Evolutionary conservation across 2,329 filamentous ascomycete species (phyloP).

Genomic region (Fusarium multiceps): DNA sequence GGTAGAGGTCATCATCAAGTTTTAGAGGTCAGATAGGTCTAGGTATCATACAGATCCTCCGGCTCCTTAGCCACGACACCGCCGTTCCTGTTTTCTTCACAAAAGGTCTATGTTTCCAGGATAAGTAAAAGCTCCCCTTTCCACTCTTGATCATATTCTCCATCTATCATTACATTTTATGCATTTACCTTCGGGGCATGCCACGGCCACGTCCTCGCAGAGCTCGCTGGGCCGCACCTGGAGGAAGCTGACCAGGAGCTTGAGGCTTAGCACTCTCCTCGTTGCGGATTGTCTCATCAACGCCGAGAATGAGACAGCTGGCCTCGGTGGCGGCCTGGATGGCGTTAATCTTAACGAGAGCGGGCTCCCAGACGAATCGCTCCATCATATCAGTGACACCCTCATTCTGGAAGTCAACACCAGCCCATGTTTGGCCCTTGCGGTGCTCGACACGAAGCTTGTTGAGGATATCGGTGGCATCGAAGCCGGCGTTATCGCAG

Average conservation of each 20-base stretch:
- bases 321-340: slow-evolving; percentile 96
- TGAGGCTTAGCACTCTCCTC: slow-evolving; percentile 90
- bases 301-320: slow-evolving; percentile 91
- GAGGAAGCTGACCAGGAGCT: slow-evolving; percentile 80
- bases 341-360: slow-evolving; percentile 95
- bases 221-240: slow-evolving; percentile 88
- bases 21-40: slow-evolving; percentile 45
- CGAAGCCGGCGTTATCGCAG: slow-evolving; percentile 98
- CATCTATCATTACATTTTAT: slow-evolving; percentile 35
- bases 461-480: slow-evolving; percentile 98
- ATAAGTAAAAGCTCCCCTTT: slow-evolving; percentile 25
- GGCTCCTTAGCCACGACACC: slow-evolving; percentile 35
- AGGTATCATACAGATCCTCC: slow-evolving; percentile 54
- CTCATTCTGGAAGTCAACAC: slow-evolving; percentile 94
- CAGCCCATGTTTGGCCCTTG: slow-evolving; percentile 92
- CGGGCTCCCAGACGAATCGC: slow-evolving; percentile 97
- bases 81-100: slow-evolving; percentile 12
- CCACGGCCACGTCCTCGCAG: slow-evolving; percentile 85
- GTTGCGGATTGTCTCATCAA: slow-evolving; percentile 99
- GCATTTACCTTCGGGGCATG: slow-evolving; percentile 79
- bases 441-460: slow-evolving; percentile 95
- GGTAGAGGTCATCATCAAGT: slow-evolving; percentile 44
- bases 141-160: slow-evolving; percentile 34
- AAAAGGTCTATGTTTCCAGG: slow-evolving; percentile 36
- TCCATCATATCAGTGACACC: slow-evolving; percentile 95